A percentile compares a stretch with the other conserved stretches of the same genome.
These are phyloP conservation scores for Mycena crocata DNA, from an alignment of 768 basidiomycete genomes.

Conservation along the genomic window DNA sequence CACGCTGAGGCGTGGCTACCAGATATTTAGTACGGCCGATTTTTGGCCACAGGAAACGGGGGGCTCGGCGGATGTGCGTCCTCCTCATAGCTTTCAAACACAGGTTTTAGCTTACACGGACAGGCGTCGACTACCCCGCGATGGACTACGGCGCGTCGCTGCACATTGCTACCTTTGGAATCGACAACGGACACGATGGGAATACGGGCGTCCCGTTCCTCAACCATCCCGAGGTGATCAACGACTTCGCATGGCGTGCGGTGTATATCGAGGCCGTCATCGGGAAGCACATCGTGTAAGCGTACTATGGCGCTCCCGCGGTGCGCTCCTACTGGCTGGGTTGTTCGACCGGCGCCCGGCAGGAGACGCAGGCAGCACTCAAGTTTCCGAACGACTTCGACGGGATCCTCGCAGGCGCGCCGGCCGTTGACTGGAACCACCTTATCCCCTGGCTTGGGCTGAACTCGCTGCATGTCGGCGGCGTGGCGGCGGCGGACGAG, in stretches of 20 bases:
- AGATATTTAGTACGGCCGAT: conserved; percentile 11
- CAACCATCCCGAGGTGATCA: conserved; percentile 37
- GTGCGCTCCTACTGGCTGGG: conserved; percentile 34
- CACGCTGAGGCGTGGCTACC: conserved; percentile 20
- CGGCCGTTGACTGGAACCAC: conserved; percentile 28
- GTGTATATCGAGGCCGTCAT: conserved; percentile 34
- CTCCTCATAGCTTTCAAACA: too few relatives aligned
- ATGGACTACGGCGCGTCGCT: conserved; percentile 30
- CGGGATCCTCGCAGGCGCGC: conserved; percentile 38
- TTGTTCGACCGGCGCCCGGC: conserved; percentile 15
- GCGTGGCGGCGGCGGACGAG: too few relatives aligned
- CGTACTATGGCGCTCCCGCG: conserved; percentile 31
- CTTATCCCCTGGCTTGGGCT: background rate
- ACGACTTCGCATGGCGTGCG: conserved; percentile 36
- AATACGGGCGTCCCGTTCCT: conserved; percentile 27
- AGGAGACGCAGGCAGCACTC: conserved; percentile 10
- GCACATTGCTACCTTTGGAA: conserved; percentile 33
- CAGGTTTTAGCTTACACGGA: too few relatives aligned
- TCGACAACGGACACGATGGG: conserved; percentile 38
- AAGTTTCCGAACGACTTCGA: conserved; percentile 24
- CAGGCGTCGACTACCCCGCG: too few relatives aligned
- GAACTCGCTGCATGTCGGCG: too few relatives aligned
- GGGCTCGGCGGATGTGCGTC: too few relatives aligned
- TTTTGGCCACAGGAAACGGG: too few relatives aligned
- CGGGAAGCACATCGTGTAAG: conserved; percentile 34